phyloP scores from a whole-genome alignment of 1,139 yeast species.

The Pneumocystis sp. region DNA sequence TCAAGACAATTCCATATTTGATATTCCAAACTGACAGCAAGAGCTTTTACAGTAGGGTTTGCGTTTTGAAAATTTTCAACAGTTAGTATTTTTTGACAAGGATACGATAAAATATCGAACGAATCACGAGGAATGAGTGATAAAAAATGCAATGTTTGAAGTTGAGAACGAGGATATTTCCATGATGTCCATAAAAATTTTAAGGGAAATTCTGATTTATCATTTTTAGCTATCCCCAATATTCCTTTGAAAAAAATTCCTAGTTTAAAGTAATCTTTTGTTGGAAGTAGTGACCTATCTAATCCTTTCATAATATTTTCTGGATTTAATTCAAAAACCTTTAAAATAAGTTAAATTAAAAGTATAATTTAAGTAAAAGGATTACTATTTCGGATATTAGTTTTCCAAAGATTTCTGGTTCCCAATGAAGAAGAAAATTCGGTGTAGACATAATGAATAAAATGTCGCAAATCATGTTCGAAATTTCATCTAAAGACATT shows the following conservation, averaged over 20 bases:
- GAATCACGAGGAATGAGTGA: constrained; percentile 6
- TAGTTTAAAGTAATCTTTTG: neutral
- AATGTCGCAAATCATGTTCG: neutral
- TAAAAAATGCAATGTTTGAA: constrained; percentile 8
- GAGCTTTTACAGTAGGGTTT: constrained; percentile 5
- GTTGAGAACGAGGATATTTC: constrained; percentile 10
- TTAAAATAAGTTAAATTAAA: neutral
- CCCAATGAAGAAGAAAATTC: neutral
- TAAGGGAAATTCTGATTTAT: constrained; percentile 4
- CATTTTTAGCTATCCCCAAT: neutral
- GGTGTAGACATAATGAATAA: neutral
- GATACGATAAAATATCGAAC: constrained; percentile 12
- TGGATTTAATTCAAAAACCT: neutral
- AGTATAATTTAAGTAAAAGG: neutral
- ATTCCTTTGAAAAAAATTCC: neutral
- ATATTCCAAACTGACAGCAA: constrained; percentile 11
- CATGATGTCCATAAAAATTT: constrained; percentile 12
- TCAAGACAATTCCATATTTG: constrained; percentile 18
- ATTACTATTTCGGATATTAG: neutral
- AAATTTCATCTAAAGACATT: neutral
- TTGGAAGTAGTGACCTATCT: neutral
- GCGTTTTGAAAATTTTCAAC: constrained; percentile 11
- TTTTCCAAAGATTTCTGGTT: neutral
- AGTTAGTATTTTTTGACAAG: constrained; percentile 9
- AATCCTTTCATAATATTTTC: neutral